Evolutionary conservation across 2,329 filamentous ascomycete species (phyloP).

Genomic region (Monosporascus ibericus): DNA sequence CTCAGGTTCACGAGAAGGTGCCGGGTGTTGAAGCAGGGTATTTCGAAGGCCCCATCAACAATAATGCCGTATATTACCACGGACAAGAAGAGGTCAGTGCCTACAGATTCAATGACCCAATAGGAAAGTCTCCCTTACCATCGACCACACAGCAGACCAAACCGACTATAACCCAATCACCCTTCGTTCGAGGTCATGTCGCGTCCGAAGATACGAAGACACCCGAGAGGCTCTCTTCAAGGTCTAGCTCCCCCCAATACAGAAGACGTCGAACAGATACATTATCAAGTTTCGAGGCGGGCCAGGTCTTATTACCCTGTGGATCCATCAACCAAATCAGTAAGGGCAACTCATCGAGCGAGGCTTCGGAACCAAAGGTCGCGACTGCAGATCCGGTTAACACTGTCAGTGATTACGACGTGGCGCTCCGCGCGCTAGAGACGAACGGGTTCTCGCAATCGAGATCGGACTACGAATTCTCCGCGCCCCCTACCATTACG

Average conservation of each 20-base stretch:
- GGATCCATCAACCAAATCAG: neutral
- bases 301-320: neutral
- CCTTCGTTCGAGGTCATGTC: constrained; percentile 8
- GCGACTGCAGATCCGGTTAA: neutral
- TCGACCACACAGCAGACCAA: constrained; percentile 8
- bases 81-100: neutral
- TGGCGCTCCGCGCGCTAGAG: neutral
- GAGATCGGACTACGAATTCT: constrained; percentile 20
- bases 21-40: neutral
- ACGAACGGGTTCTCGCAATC: constrained; percentile 16
- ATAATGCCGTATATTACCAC: neutral
- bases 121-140: neutral
- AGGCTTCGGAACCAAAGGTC: neutral
- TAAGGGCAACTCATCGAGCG: neutral
- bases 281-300: neutral
- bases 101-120: neutral
- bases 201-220: neutral
- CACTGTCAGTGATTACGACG: neutral
- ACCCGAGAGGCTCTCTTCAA: neutral
- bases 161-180: constrained; percentile 6
- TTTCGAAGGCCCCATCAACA: neutral
- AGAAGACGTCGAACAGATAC: neutral
- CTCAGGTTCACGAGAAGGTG: neutral
- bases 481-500: constrained; percentile 14
- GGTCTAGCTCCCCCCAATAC: neutral